Evolutionary conservation across 805 yeast genomes (phyloP).

Genomic region (Lachancea sp.): DNA sequence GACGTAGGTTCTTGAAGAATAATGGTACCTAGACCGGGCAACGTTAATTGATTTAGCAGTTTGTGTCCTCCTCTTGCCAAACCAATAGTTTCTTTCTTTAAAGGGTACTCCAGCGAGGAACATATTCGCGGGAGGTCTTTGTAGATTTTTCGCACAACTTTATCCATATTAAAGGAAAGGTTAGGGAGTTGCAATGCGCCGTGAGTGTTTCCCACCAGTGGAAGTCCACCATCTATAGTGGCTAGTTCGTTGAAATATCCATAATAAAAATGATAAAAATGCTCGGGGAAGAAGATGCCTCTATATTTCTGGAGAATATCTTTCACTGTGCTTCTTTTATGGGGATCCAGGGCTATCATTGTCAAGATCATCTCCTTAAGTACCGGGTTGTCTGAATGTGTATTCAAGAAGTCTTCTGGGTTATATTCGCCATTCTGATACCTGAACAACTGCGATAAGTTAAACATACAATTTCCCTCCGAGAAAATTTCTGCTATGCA

Average conservation of each 20-base stretch:
- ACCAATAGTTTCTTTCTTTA: conserved; percentile 1
- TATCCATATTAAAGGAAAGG: conserved; percentile 16
- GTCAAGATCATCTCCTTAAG: conserved; percentile 50
- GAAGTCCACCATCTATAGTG: conserved; percentile 18
- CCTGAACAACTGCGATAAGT: conserved; percentile 79
- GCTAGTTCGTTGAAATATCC: conserved; percentile 51
- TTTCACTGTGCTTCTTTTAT: conserved; percentile 48
- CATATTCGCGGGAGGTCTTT: conserved; percentile 45
- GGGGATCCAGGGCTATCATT: conserved; percentile 63
- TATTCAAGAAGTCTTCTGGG: conserved; percentile 36
- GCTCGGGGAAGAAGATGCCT: conserved; percentile 53
- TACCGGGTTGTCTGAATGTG: conserved; percentile 42
- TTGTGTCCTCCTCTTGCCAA: neutral
- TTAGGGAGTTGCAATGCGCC: conserved; percentile 16
- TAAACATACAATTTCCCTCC: conserved; percentile 83
- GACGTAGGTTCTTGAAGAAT: conserved; percentile 7
- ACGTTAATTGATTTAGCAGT: conserved; percentile 1
- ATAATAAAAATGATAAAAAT: conserved; percentile 62
- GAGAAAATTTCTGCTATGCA: conserved; percentile 81
- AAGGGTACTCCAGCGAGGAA: conserved; percentile 17
- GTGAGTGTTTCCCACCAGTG: conserved; percentile 15
- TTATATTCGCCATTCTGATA: conserved; percentile 62
- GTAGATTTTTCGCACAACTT: conserved; percentile 48
- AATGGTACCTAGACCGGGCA: conserved; percentile 12
- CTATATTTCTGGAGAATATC: conserved; percentile 47